These are phyloP conservation scores for Pinus albicaulis DNA, from an alignment of 75 land plant genomes.

Conservation along the genomic window DNA sequence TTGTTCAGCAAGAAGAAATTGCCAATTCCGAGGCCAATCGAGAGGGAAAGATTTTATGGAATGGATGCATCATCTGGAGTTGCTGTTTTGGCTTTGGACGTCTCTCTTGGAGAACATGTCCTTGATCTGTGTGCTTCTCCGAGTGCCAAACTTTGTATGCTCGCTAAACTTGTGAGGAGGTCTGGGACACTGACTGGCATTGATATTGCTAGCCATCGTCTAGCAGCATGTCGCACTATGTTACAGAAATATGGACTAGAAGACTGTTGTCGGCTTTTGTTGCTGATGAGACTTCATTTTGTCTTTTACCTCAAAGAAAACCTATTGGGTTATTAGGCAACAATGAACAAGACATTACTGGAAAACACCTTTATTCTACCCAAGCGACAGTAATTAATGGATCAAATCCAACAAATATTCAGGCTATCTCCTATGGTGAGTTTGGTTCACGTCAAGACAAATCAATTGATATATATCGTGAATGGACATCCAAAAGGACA, in stretches of 20 bases:
- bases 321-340: neutral
- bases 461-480: constrained; percentile 35
- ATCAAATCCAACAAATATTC: neutral
- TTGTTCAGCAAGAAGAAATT: too few relatives aligned
- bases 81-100: constrained; percentile 71
- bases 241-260: constrained; percentile 33
- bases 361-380: neutral
- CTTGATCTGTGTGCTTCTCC: constrained; percentile 97
- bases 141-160: constrained; percentile 98
- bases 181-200: constrained; percentile 91
- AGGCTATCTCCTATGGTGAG: neutral
- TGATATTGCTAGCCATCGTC: constrained; percentile 79
- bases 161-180: constrained; percentile 62
- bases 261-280: constrained; percentile 77
- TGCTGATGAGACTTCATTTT: constrained; percentile 87
- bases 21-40: too few relatives aligned
- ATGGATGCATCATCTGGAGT: constrained; percentile 97
- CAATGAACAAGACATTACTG: neutral
- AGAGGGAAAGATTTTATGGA: constrained; percentile 38
- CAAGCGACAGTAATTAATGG: neutral
- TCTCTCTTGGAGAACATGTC: constrained; percentile 71
- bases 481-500: constrained; percentile 72
- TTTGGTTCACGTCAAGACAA: constrained; percentile 7
- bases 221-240: constrained; percentile 94
- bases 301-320: constrained; percentile 47